Evolutionary conservation across 2,329 filamentous ascomycete species (phyloP), one percentile per base, ranked within the genome.

Genomic region (Byssoonygena ceratinophila): DNA sequence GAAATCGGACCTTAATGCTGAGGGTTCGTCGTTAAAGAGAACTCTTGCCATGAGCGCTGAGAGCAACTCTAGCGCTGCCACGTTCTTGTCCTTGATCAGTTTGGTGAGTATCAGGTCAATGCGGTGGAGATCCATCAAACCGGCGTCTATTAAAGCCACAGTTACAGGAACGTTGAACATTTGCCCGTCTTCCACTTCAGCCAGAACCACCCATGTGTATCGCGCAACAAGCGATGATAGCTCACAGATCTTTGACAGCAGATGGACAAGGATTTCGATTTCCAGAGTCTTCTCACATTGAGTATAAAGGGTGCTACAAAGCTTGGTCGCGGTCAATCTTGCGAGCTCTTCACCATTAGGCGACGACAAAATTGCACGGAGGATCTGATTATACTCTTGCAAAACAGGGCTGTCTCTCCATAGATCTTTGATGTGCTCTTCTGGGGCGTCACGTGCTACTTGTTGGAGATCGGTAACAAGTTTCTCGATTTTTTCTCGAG

Each of bases 1-100:
- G 63, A 96, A 94, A 68, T 97, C 89, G 1, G 89, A 83, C 60
- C 88, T 85, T 45, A 96, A 73, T 1, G 85, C 85, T 36, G 84
- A 79, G 0, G 88, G 87, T 41, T 83, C 81, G 45, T 89, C 86
- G 59, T 81, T 86, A 46, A 94, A 78, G 7, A 96, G 72, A 0
- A 90, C 80, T 40, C 87, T 79, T 58, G 92, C 85, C 57, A 95
- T 75, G 40, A 96, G 74, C 40, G 83, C 82, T 48, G 84, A 81
- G n/a, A 97, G 76, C 64, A 94, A 85, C 53, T 88, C 81, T 2
- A 96, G 71, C 1, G 85, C 87, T 20, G 78, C 77, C 6, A 82
- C 76, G 56, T 89, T 87, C 54, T 82, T 81, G 52, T 83, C 77
- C 52, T 80, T 74, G 18, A 97, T 75, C 1, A 85, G 81, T 64